Evolutionary conservation across 2,329 filamentous ascomycete species (phyloP).

Genomic region (Akanthomyces lecanii): DNA sequence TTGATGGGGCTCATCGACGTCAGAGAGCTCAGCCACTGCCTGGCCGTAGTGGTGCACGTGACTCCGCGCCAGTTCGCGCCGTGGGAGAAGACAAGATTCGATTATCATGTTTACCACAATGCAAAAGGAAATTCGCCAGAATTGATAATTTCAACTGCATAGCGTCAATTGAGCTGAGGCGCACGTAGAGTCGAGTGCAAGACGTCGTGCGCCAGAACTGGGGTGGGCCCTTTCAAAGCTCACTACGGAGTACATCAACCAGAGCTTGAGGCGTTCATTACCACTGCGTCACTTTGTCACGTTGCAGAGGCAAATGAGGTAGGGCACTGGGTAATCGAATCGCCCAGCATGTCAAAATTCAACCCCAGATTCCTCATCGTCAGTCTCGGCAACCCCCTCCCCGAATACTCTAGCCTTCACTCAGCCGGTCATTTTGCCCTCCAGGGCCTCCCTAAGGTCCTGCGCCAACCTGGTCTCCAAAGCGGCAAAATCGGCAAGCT

Average conservation of each 20-base stretch:
- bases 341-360: conserved; percentile 27
- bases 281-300: neutral
- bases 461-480: conserved; percentile 46
- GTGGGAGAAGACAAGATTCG: neutral
- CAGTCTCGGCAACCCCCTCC: conserved; percentile 79
- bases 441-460: conserved; percentile 48
- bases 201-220: neutral
- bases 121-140: neutral
- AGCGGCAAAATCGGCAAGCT: conserved; percentile 47
- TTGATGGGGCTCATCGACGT: conserved; percentile 16
- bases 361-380: conserved; percentile 66
- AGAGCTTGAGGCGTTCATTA: neutral
- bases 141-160: too few relatives aligned
- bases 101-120: neutral
- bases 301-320: neutral
- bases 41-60: conserved; percentile 1
- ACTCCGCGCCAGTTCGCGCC: conserved; percentile 18
- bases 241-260: neutral
- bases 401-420: conserved; percentile 76
- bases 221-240: neutral
- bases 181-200: neutral
- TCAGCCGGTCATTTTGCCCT: conserved; percentile 81
- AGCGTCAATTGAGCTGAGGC: neutral
- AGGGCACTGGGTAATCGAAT: neutral
- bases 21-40: conserved; percentile 14